Conservation (phyloP, 2,329 filamentous ascomycete genomes). For the Dendrostoma leiphaemia region DNA sequence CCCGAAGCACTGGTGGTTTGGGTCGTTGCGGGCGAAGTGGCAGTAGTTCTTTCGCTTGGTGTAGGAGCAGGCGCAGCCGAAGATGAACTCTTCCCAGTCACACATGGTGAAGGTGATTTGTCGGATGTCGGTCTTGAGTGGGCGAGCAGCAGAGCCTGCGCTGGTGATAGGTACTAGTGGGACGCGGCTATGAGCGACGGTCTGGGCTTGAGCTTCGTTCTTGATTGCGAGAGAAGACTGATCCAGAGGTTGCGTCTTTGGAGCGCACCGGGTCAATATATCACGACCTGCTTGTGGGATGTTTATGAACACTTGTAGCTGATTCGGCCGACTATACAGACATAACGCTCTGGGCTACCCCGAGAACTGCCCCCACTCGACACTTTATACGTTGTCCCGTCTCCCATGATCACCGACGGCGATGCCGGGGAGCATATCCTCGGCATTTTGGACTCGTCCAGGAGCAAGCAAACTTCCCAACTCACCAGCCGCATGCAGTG, state of each 20-base stretch:
- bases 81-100: slow-evolving; percentile 68
- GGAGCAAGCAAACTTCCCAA: slow-evolving; percentile 7
- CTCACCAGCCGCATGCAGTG: not conserved
- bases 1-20: slow-evolving; percentile 65
- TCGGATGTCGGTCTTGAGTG: not conserved
- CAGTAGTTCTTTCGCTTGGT: slow-evolving; percentile 66
- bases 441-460: not conserved
- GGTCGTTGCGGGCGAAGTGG: slow-evolving; percentile 72
- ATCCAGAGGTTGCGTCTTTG: not conserved
- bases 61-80: slow-evolving; percentile 60
- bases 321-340: no score
- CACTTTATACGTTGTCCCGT: not conserved
- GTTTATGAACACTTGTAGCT: no score
- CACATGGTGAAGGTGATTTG: slow-evolving; percentile 52
- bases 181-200: no score
- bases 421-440: not conserved
- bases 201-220: no score
- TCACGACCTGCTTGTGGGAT: no score
- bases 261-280: no score
- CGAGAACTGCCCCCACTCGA: not conserved
- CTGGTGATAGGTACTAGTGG: not conserved
- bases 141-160: no score
- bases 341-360: not conserved
- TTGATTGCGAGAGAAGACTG: not conserved
- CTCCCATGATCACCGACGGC: not conserved